Base-by-base conservation (phyloP, 192 early-diverging fungal genomes). In the Linnemannia hyalina region DNA sequence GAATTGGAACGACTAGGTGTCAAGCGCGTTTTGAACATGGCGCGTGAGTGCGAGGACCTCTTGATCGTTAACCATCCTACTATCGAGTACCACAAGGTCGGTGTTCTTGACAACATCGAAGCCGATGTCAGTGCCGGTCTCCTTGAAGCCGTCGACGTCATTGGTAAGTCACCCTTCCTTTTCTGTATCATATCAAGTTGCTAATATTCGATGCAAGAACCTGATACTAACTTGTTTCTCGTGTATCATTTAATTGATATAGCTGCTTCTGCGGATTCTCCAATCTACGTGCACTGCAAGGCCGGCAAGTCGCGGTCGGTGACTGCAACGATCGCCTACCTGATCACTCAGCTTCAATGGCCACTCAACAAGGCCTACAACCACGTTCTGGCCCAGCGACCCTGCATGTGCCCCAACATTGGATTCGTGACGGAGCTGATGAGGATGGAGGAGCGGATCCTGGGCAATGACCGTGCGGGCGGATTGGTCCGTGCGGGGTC, bases 21-120 rank as follows among this genome's bases (percentile, higher is more conserved):
- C 60, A 93, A 92, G 44, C 90, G 95, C 26, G 90, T 96, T 18
- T 80, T 96, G 20, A 96, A 96, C 76, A 95, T 96, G 95, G 95
- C 95, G 10, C 90, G 88, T 18, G 95, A 96, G 81, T 93, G 95
- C 74, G 80, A 90, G 52, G 91, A 93, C 83, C 88, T 90, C 18
- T 79, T 82, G 54, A 82, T 88, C 5, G 22, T 26, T 3, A 75
- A 91, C 18, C 88, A 77, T 69, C 65, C 84, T 10, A 69, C 69
- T 18, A 89, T 89, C 29, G 76, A 83, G 42, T 92, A 92, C 46
- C 74, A 85, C 76, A 90, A 89, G 82, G 82, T 94, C 85, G 77
- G 88, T 75, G 80, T 90, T 55, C 83, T 91, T 32, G 95, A 96
- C 81, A 90, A 92, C 46, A 91, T 95, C 40, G 91, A 92, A 71